Evolutionary conservation across 2,329 filamentous ascomycete genomes (phyloP), one percentile per base, ranked within the genome.

Genomic region (Emmonsiellopsis sp.): DNA sequence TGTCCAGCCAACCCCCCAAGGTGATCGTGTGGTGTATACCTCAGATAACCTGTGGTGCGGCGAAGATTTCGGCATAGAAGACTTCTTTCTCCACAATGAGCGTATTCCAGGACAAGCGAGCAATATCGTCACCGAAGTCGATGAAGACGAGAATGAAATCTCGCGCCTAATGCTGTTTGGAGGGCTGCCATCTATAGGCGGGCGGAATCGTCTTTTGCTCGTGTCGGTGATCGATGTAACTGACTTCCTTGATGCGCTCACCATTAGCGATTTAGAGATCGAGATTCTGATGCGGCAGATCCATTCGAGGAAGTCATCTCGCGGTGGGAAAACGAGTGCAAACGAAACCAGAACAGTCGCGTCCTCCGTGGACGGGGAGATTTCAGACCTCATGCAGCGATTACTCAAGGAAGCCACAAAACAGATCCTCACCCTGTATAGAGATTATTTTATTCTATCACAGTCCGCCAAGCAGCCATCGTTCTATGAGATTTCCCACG

Each of bases 401-500:
- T 53, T 51, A 4, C 54, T 65, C 43, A 58, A 61, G 10, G 57
- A 59, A 20, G 62, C 64, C 48, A 61, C 61, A 44, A 54, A 46
- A 26, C 56, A 52, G 40, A 51, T 65, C 20, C 59, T 63, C 34
- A 52, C 57, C 26, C 52, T 66, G 35, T 65, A 66, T 53, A 60
- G 59, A 32, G 58, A 65, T 41, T 65, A 60, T 38, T 65, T 65
- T 54, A 58, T 65, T 41, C 58, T 65, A 37, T 58, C 57, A 35
- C 56, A 58, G 46, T 59, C 58, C 26, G 59, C 57, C n/a, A 54
- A 62, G 31, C 58, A 61, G 40, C 59, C 60, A 15, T 52, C 52
- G 10, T 57, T 57, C 46, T 67, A 63, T 41, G 63, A 65, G 50
- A 65, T 67, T 30, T 64, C 62, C 53, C 62, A 66, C 53, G 59